Evolutionary conservation across 2,329 filamentous ascomycete species (phyloP), one percentile per base, ranked within the genome.

Genomic region (Neurospora sp.): DNA sequence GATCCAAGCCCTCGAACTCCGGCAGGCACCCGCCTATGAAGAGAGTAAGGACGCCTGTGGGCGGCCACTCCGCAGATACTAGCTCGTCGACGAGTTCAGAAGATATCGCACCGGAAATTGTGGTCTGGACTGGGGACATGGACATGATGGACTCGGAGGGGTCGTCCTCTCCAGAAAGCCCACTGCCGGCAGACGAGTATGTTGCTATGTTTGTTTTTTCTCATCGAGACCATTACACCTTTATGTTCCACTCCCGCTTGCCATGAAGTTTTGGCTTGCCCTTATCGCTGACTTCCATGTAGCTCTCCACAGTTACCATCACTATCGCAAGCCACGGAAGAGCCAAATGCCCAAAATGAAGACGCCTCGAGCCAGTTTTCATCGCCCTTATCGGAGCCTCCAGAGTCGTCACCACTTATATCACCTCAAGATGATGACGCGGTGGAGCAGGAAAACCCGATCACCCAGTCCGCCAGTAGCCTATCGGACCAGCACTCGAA

Each of bases 401-500:
- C 52, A 62, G 52, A 62, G 15, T 62, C 15, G 4, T 62, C 52
- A 28, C 52, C 52, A 5, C 23, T 62, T n/a, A 62, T 62, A 62
- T 33, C 52, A 36, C 52, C 28, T 62, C 52, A 62, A 62, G 52
- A 62, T 36, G 52, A 62, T 62, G n/a, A 17, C 28, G 28, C 28
- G 15, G 52, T 62, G 52, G 52, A 62, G 52, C 52, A 62, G 28
- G 28, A 17, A 62, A 62, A 62, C 15, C 52, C 52, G 3, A 62
- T 62, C 23, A 33, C 52, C 15, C 52, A 62, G 8, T 62, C 52
- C 12, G 28, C 52, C 4, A 62, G 23, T 36, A 62, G 52, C 28
- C 15, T 62, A 33, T 85, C 86, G 71, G 86, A 89, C 69, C 52
- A 62, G 4, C 79, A 82, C 36, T 88, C 87, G 68, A 86, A 88